Evolutionary conservation across 2,329 filamentous ascomycete species (phyloP).

Genomic region (Exophiala sp.): DNA sequence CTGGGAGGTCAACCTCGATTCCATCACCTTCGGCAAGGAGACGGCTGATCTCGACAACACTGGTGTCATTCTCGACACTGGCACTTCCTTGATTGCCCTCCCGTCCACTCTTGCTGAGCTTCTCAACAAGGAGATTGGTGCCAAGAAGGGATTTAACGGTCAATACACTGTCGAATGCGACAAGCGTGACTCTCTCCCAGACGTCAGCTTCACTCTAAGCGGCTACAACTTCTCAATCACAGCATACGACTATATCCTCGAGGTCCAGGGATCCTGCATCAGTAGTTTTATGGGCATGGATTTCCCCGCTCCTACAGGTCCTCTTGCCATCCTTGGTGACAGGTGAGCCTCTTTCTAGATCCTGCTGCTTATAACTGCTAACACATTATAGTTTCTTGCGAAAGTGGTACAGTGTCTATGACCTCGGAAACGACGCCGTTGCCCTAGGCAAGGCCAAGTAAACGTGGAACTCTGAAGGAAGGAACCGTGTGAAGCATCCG

Average conservation of each 20-base stretch:
- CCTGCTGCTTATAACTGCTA: constrained; percentile 1
- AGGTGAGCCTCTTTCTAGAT: constrained; percentile 55
- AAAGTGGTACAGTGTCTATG: constrained; percentile 61
- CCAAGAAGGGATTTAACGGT: constrained; percentile 95
- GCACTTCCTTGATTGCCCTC: constrained; percentile 94
- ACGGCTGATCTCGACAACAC: constrained; percentile 88
- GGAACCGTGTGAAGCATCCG: not conserved
- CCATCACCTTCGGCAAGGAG: constrained; percentile 82
- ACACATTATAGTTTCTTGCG: constrained; percentile 52
- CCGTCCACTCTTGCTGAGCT: constrained; percentile 89
- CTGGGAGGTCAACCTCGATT: constrained; percentile 97
- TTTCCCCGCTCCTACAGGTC: constrained; percentile 78
- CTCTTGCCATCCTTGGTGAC: constrained; percentile 91
- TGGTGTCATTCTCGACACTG: constrained; percentile 95
- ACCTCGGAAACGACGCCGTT: constrained; percentile 83
- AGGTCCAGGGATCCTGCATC: constrained; percentile 93
- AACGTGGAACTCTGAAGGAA: constrained; percentile 14
- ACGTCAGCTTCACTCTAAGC: constrained; percentile 84
- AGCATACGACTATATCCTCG: constrained; percentile 89
- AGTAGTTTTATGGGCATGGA: constrained; percentile 98
- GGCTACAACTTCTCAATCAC: constrained; percentile 91
- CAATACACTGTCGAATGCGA: constrained; percentile 92
- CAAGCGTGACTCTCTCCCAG: constrained; percentile 77
- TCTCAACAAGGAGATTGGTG: constrained; percentile 94
- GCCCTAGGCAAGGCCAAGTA: constrained; percentile 83